Conservation (phyloP, 2,329 filamentous ascomycete species). For the Elsinoe australis region DNA sequence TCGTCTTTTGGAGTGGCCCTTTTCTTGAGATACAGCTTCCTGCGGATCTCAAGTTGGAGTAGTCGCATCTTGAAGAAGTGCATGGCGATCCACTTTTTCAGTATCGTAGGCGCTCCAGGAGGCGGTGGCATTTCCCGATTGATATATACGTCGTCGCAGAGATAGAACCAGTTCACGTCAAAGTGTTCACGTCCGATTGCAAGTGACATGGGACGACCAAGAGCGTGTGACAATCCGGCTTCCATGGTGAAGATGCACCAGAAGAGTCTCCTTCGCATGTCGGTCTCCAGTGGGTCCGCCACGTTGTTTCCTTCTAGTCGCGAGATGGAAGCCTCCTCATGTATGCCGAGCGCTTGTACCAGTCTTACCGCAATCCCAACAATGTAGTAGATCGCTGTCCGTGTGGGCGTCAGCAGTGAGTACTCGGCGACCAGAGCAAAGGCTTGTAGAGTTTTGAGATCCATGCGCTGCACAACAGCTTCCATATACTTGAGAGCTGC, state of each 20-base stretch:
- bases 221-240: conserved; percentile 74
- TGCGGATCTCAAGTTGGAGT: conserved; percentile 77
- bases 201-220: conserved; percentile 80
- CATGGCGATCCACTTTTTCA: conserved; percentile 81
- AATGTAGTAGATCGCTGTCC: conserved; percentile 88
- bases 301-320: conserved; percentile 52
- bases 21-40: conserved; percentile 79
- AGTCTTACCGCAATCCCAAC: conserved; percentile 81
- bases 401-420: conserved; percentile 82
- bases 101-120: conserved; percentile 59
- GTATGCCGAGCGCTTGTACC: conserved; percentile 79
- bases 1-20: conserved; percentile 68
- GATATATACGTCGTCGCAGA: conserved; percentile 76
- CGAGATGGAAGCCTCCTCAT: conserved; percentile 80
- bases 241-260: conserved; percentile 90
- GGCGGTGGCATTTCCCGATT: conserved; percentile 62
- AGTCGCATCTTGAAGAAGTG: conserved; percentile 91
- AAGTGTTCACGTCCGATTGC: conserved; percentile 74
- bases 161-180: conserved; percentile 76
- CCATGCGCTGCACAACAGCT: conserved; percentile 75
- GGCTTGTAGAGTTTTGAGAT: conserved; percentile 83
- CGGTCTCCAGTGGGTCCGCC: conserved; percentile 66
- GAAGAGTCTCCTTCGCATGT: conserved; percentile 79
- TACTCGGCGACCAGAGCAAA: conserved; percentile 82
- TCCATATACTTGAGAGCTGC: conserved; percentile 81